Percentiles rank a stretch among this genome's conserved stretches.
Conservation (phyloP, 352 stramenopile species). For the Phytopythium oedochilum region DNA sequence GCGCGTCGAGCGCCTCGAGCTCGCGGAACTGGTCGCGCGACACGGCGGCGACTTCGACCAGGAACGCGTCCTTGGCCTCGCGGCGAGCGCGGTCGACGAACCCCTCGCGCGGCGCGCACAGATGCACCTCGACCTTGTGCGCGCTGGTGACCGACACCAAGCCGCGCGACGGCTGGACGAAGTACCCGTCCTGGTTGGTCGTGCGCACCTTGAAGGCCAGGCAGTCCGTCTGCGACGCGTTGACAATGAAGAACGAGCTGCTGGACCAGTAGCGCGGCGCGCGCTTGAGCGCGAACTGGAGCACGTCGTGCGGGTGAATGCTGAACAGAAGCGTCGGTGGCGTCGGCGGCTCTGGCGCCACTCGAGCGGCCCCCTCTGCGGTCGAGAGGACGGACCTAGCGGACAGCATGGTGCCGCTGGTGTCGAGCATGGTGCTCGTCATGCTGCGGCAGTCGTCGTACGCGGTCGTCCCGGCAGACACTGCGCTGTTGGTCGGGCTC, state of each 20-base stretch:
- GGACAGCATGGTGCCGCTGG: conserved; percentile 23
- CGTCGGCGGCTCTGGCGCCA: not conserved
- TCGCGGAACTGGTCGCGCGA: conserved; percentile 28
- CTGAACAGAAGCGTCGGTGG: conserved; percentile 22
- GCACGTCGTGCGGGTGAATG: conserved; percentile 35
- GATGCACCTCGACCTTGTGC: conserved; percentile 52
- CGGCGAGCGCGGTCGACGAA: conserved; percentile 36
- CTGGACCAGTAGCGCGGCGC: conserved; percentile 24
- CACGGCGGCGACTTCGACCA: conserved; percentile 62
- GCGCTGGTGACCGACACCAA: conserved; percentile 54
- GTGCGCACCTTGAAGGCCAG: conserved; percentile 78
- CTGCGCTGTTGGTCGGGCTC: conserved; percentile 3
- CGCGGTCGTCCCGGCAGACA: not conserved
- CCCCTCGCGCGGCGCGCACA: conserved; percentile 33
- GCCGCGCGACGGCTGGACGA: conserved; percentile 64
- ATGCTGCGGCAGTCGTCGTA: conserved; percentile 12
- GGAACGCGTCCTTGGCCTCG: conserved; percentile 63
- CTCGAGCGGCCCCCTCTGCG: too few relatives aligned
- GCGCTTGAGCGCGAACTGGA: conserved; percentile 37
- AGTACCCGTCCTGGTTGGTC: conserved; percentile 72
- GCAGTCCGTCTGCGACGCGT: conserved; percentile 39
- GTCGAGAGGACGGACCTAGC: conserved; percentile 7
- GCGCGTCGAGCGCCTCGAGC: conserved; percentile 34
- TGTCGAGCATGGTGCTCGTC: conserved; percentile 14
- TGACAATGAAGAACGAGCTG: conserved; percentile 58